These are phyloP conservation scores for Kazachstania taianensis DNA, from an alignment of 805 yeast species.

Conservation along the genomic window DNA sequence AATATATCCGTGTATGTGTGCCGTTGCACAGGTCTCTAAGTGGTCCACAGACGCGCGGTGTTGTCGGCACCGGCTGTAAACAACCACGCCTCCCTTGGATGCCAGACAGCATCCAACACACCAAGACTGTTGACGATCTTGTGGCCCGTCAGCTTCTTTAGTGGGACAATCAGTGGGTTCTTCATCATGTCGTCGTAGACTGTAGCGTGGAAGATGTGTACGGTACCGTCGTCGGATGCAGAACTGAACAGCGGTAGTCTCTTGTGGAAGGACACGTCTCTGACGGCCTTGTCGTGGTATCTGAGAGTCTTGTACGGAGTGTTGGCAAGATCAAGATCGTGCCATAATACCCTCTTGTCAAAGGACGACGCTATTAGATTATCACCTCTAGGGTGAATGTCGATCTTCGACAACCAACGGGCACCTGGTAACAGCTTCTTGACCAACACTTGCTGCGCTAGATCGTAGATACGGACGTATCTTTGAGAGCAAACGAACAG, in stretches of 20 bases:
- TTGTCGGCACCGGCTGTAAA: constrained; percentile 97
- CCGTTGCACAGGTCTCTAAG: too few species aligned
- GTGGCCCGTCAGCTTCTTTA: constrained; percentile 90
- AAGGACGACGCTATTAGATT: constrained; percentile 85
- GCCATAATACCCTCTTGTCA: constrained; percentile 95
- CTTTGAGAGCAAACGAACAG: constrained; percentile 90
- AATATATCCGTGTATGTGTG: too few species aligned
- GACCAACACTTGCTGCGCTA: constrained; percentile 71
- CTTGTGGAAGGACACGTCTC: constrained; percentile 80
- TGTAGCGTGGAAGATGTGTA: constrained; percentile 93
- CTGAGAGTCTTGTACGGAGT: constrained; percentile 94
- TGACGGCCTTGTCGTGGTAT: constrained; percentile 90
- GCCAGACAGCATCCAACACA: constrained; percentile 84
- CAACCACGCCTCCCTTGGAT: constrained; percentile 97
- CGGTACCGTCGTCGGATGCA: constrained; percentile 87
- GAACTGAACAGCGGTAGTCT: constrained; percentile 85
- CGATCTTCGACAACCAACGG: constrained; percentile 84
- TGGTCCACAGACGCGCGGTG: constrained; percentile 92
- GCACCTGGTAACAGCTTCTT: constrained; percentile 92
- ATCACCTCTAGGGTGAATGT: constrained; percentile 94
- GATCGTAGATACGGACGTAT: constrained; percentile 80
- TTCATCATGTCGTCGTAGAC: constrained; percentile 86
- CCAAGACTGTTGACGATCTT: constrained; percentile 71
- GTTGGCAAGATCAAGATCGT: constrained; percentile 77
- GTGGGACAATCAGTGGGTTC: constrained; percentile 90